phyloP scores from a whole-genome alignment of 2,329 filamentous ascomycete species.

The Colletotrichum cuscutae region DNA sequence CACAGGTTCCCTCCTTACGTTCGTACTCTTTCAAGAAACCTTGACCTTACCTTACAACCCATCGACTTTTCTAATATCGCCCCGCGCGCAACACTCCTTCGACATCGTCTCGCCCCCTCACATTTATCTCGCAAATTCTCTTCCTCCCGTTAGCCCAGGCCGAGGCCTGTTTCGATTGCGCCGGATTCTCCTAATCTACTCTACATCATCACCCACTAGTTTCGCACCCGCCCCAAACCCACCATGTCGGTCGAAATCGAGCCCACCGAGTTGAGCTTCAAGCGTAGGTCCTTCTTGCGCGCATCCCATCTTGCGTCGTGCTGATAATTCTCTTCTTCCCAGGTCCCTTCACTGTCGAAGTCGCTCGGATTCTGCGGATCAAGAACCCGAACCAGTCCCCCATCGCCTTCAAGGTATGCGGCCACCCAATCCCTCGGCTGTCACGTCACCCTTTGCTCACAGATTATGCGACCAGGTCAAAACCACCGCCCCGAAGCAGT shows the following conservation, averaged over 20 bases:
- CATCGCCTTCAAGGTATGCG: conserved; percentile 75
- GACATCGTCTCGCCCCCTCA: conserved; percentile 17
- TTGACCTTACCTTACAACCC: conserved; percentile 22
- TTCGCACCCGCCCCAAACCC: conserved; percentile 38
- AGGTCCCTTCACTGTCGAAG: conserved; percentile 76
- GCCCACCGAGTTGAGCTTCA: conserved; percentile 91
- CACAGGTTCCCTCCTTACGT: conserved; percentile 1
- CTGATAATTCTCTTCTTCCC: conserved; percentile 30
- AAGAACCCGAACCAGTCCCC: conserved; percentile 71
- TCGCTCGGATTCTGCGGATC: conserved; percentile 72
- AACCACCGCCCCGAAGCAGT: conserved; percentile 99
- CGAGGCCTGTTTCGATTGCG: conserved; percentile 23
- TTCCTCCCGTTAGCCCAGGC: conserved; percentile 1
- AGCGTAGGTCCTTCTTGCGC: conserved; percentile 70
- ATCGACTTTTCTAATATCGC: conserved; percentile 28
- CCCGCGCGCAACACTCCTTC: conserved; percentile 31
- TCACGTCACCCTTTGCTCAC: conserved; percentile 27
- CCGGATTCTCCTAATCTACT: conserved; percentile 30
- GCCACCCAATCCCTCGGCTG: background rate
- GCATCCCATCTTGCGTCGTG: conserved; percentile 26
- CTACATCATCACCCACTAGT: conserved; percentile 17
- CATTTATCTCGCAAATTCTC: conserved; percentile 18
- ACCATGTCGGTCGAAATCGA: conserved; percentile 96
- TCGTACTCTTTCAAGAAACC: conserved; percentile 28
- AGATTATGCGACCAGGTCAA: conserved; percentile 75